Evolutionary conservation across 257 asterid species (phyloP), one percentile per base, ranked within the genome.

Genomic region (Jacaranda copaia): DNA sequence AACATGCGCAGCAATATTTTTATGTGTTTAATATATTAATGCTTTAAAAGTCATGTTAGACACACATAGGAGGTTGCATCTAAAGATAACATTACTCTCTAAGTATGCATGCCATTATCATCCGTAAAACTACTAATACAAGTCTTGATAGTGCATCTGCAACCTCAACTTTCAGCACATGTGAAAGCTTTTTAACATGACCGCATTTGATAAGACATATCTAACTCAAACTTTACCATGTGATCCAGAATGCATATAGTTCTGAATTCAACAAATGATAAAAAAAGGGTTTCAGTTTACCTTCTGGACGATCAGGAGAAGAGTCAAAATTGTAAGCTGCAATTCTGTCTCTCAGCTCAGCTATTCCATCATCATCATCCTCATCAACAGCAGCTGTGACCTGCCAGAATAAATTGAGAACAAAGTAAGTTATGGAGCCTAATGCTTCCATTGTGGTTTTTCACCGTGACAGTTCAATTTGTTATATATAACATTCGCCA

Each of bases 301-400:
- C 96, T 51, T 85, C 96, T 14, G 86, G 63, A 10, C 72, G 87
- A 75, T 89, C 96, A 46, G 98, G 97, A 80, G 99, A 94, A 51
- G 98, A 87, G 68, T 89, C 88, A n/a, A 92, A 82, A 79, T 91
- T 95, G 86, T 92, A 93, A 71, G 96, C 93, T 57, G 96, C 98
- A 72, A 95, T 88, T 38, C 98, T 85, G 10, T 88, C 84, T 81
- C 93, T 85, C n/a, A 95, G 88, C 3, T 81, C 98, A 70, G 84
- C 84, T 10, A 92, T 82, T 52, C 82, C 97, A 42, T 81, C 92
- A 3, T 87, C 92, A 1, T 87, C 91, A 5, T 86, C 89, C n/a
- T 88, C 91, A n/a, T 82, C 91, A 39, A 71, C 70, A 39, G 79
- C 68, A 43, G 86, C 77, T 70, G 84, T 82, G 45, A 81, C 92